Evolutionary conservation across 2,329 filamentous ascomycete genomes (phyloP).

Genomic region (Aspergillus alliaceus): DNA sequence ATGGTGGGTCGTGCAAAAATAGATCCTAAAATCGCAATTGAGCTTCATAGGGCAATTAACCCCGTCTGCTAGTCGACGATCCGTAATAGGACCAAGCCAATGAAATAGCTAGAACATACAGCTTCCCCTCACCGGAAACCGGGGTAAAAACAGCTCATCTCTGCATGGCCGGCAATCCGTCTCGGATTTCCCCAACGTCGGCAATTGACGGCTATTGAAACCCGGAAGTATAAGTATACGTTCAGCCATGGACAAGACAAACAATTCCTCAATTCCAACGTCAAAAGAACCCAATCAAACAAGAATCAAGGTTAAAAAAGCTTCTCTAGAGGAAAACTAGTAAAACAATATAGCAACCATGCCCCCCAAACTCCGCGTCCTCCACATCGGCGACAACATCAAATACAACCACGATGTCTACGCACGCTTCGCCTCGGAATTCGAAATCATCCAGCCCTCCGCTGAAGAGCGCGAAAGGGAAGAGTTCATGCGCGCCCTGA

Average conservation of each 20-base stretch:
- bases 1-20: too few species aligned
- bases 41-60: background rate
- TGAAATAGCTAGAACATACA: background rate
- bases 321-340: background rate
- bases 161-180: background rate
- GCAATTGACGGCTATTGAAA: background rate
- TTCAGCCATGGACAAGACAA: too few species aligned
- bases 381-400: conserved; percentile 49
- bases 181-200: background rate
- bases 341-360: conserved; percentile 5
- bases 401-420: conserved; percentile 50
- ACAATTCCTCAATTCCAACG: too few species aligned
- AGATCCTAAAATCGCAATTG: too few species aligned
- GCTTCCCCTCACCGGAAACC: background rate
- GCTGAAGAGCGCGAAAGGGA: conserved; percentile 31
- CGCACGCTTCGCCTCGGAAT: conserved; percentile 39
- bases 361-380: conserved; percentile 36
- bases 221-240: background rate
- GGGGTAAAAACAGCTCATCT: background rate
- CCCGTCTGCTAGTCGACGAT: background rate
- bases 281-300: too few species aligned
- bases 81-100: background rate
- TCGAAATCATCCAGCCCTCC: conserved; percentile 43
- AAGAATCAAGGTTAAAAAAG: background rate
- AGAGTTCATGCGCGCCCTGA: conserved; percentile 45